These are phyloP conservation scores for Thelonectria discophora DNA, from an alignment of 2,329 filamentous ascomycete species.

Conservation along the genomic window DNA sequence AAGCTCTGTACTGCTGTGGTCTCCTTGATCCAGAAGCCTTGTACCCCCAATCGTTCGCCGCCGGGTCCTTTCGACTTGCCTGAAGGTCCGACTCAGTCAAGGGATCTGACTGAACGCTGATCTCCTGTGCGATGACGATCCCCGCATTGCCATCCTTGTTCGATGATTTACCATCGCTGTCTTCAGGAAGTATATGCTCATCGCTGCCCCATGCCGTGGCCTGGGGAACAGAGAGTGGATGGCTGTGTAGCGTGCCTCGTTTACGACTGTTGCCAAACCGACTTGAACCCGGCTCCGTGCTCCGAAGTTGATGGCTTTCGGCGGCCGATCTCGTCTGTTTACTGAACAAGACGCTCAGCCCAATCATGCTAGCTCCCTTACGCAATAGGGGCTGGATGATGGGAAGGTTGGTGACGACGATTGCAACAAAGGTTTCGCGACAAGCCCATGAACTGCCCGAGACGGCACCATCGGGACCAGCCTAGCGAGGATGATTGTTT, in stretches of 20 bases:
- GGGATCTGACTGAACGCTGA: constrained; percentile 31
- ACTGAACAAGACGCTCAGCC: constrained; percentile 33
- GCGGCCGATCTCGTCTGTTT: constrained; percentile 29
- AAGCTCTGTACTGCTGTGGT: not conserved
- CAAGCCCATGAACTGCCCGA: constrained; percentile 45
- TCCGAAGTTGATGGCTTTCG: constrained; percentile 34
- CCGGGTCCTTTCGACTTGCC: constrained; percentile 11
- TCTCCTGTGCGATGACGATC: constrained; percentile 35
- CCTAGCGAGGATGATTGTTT: constrained; percentile 8
- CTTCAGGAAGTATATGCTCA: constrained; percentile 33
- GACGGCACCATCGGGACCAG: constrained; percentile 31
- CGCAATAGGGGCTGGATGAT: constrained; percentile 34
- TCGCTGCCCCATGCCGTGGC: constrained; percentile 35
- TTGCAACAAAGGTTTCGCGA: constrained; percentile 51
- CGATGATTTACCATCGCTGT: constrained; percentile 8
- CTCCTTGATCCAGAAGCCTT: constrained; percentile 16
- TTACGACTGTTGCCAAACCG: constrained; percentile 28
- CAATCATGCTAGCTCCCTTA: constrained; percentile 34
- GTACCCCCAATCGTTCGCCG: constrained; percentile 31
- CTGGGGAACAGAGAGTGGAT: constrained; percentile 28
- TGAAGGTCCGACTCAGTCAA: not conserved
- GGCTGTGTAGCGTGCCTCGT: constrained; percentile 1
- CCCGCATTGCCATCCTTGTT: constrained; percentile 17
- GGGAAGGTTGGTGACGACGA: constrained; percentile 48
- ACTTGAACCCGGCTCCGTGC: constrained; percentile 27